Evolutionary conservation across 148 eudicot genomes (phyloP).

Genomic region (Spergularia marina): DNA sequence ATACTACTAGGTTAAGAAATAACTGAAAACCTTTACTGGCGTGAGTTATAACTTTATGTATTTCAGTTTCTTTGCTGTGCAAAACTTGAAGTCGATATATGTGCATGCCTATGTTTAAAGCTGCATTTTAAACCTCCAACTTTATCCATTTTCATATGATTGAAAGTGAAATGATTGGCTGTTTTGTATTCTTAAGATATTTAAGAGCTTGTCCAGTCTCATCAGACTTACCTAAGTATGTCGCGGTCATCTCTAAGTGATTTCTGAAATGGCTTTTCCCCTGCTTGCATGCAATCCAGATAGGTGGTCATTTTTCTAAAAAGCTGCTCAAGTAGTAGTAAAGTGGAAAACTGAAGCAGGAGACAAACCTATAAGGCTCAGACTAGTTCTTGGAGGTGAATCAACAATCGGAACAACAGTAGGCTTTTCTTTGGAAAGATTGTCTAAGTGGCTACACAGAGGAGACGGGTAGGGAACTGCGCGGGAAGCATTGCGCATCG

Average conservation of each 20-base stretch:
- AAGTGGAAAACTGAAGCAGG: not conserved
- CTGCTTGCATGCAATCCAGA: constrained; percentile 31
- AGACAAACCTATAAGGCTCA: constrained; percentile 39
- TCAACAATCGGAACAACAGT: constrained; percentile 21
- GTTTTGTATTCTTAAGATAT: not conserved
- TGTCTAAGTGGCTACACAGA: constrained; percentile 47
- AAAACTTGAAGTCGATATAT: not conserved
- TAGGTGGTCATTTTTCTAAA: constrained; percentile 3
- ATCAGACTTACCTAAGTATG: constrained; percentile 20
- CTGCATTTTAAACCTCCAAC: not conserved
- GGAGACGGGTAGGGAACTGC: constrained; percentile 66
- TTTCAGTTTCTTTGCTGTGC: not conserved
- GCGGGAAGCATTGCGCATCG: constrained; percentile 59
- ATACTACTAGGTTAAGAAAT: not conserved
- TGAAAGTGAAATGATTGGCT: not conserved
- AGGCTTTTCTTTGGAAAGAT: constrained; percentile 27
- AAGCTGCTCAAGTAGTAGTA: constrained; percentile 11
- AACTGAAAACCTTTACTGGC: not conserved
- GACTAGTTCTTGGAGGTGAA: constrained; percentile 32
- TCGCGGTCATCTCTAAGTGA: constrained; percentile 22
- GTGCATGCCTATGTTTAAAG: not conserved
- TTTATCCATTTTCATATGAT: not conserved
- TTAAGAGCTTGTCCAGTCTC: not conserved
- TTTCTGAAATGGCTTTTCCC: constrained; percentile 36
- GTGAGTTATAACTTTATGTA: not conserved